phyloP scores from a whole-genome alignment of 73 alveolate species.

The Paramecium caudatum region DNA sequence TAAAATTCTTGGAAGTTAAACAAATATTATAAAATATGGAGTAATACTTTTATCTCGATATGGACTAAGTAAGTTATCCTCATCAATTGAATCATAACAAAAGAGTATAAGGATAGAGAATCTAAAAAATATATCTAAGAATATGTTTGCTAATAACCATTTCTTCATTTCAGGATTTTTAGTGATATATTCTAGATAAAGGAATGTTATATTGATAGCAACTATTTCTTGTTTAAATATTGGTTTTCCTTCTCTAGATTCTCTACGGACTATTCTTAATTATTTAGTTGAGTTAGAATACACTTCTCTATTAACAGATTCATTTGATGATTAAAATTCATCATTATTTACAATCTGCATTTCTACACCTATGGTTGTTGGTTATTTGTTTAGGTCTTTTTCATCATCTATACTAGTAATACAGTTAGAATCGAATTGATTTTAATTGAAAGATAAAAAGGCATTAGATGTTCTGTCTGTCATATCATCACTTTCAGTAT shows the following conservation, averaged over 20 bases:
- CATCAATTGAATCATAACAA: constrained; percentile 6
- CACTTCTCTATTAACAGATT: background rate
- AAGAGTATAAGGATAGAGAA: background rate
- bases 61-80: background rate
- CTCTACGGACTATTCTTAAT: constrained; percentile 1
- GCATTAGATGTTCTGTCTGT: no score
- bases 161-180: constrained; percentile 24
- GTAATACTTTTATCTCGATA: background rate
- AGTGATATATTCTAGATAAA: constrained; percentile 38
- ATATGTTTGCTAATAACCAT: background rate
- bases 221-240: background rate
- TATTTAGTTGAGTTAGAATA: background rate
- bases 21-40: background rate
- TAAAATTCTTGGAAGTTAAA: background rate
- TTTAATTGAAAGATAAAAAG: background rate
- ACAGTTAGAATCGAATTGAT: background rate
- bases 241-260: background rate
- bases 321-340: background rate
- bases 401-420: constrained; percentile 33
- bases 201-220: constrained; percentile 35
- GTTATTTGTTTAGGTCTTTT: background rate
- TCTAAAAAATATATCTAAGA: background rate
- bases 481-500: no score
- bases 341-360: constrained; percentile 37
- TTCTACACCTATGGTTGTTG: constrained; percentile 30